A percentile compares a stretch with the other conserved stretches of the same genome.
These are phyloP conservation scores for Eutrema salsugineum DNA, from an alignment of 441 rosid genomes.

Conservation along the genomic window DNA sequence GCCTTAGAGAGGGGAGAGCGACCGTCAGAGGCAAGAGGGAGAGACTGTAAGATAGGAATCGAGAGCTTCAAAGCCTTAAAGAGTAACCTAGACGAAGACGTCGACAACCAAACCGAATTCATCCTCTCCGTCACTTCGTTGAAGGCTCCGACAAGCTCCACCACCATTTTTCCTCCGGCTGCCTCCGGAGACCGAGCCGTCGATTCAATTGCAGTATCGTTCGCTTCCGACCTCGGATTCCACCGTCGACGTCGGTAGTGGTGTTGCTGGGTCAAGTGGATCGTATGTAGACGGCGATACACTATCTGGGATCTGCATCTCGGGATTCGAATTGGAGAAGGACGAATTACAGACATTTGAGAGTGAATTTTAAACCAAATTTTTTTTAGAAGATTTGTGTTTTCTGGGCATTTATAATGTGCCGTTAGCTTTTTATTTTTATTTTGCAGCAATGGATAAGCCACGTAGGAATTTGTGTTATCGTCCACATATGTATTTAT, in stretches of 20 bases:
- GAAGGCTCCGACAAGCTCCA: slow-evolving; percentile 95
- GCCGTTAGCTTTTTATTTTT: background rate
- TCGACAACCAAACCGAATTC: slow-evolving; percentile 76
- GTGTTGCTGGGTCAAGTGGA: background rate
- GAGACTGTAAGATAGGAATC: slow-evolving; percentile 66
- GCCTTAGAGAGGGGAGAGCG: slow-evolving; percentile 84
- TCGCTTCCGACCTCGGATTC: slow-evolving; percentile 27
- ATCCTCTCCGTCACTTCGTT: slow-evolving; percentile 85
- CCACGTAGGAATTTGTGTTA: slow-evolving; percentile 27
- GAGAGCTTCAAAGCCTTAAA: slow-evolving; percentile 88
- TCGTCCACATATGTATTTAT: slow-evolving; percentile 23
- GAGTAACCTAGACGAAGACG: slow-evolving; percentile 70
- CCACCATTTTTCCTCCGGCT: slow-evolving; percentile 93
- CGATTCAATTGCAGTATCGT: slow-evolving; percentile 10
- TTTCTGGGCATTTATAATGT: background rate
- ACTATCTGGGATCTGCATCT: slow-evolving; percentile 18
- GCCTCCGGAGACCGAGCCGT: slow-evolving; percentile 51
- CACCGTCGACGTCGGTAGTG: slow-evolving; percentile 15
- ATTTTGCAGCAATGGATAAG: slow-evolving; percentile 25
- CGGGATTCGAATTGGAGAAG: slow-evolving; percentile 25
- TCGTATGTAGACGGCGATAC: slow-evolving; percentile 6
- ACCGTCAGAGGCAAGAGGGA: slow-evolving; percentile 63
- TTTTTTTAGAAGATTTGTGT: background rate
- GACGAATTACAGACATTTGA: slow-evolving; percentile 23
- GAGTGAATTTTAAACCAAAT: background rate